phyloP scores from a whole-genome alignment of 257 asterid species.

The Gynochthodes officinalis region DNA sequence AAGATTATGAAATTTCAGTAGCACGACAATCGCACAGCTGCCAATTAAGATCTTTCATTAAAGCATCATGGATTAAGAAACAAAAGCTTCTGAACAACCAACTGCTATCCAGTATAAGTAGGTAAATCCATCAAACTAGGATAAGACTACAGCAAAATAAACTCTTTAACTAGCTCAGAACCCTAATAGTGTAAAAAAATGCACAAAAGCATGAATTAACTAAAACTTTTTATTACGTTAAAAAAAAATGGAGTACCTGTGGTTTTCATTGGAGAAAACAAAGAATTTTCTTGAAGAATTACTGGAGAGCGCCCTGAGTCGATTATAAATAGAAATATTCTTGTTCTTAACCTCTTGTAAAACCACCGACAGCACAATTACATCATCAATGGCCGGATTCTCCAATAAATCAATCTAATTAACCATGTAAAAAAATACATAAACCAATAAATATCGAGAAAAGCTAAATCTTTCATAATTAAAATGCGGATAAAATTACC shows the following conservation, averaged over 20 bases:
- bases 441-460: constrained; percentile 1
- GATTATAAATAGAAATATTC: constrained; percentile 63
- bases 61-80: neutral
- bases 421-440: neutral
- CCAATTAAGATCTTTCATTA: neutral
- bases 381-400: constrained; percentile 83
- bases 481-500: constrained; percentile 31
- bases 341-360: constrained; percentile 93
- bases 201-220: neutral
- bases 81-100: neutral
- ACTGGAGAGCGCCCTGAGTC: constrained; percentile 87
- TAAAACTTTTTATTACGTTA: neutral
- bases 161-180: neutral
- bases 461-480: neutral
- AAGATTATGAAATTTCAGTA: neutral
- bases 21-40: neutral
- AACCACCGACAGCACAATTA: constrained; percentile 84
- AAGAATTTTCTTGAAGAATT: constrained; percentile 65
- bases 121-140: neutral
- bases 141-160: neutral
- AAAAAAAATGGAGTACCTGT: constrained; percentile 53
- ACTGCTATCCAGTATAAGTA: neutral
- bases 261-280: constrained; percentile 88
- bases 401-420: constrained; percentile 91
- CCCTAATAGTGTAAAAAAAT: neutral